Evolutionary conservation across 257 asterid genomes (phyloP).

Genomic region (Primulina eburnea): DNA sequence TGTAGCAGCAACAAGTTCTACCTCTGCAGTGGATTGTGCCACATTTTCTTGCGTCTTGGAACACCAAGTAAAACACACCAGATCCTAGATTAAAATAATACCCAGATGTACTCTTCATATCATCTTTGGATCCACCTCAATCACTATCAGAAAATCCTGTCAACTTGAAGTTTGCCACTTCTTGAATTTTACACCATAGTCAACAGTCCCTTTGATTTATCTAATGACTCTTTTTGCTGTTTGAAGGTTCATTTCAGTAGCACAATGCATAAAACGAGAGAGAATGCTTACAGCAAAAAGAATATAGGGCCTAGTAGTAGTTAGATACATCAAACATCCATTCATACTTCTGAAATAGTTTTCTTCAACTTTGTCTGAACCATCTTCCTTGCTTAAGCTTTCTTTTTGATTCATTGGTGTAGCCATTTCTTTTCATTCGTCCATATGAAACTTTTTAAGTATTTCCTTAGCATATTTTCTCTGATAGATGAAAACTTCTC

Average conservation of each 20-base stretch:
- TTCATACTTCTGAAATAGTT: conserved; percentile 6
- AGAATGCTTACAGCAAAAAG: neutral
- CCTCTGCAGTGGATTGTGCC: conserved; percentile 20
- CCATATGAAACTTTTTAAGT: conserved; percentile 10
- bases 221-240: neutral
- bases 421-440: conserved; percentile 5
- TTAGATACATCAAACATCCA: conserved; percentile 19
- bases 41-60: conserved; percentile 22
- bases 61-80: conserved; percentile 17
- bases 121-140: conserved; percentile 20
- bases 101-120: conserved; percentile 18
- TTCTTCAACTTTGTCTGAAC: neutral
- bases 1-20: conserved; percentile 9
- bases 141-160: conserved; percentile 15
- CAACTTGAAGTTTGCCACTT: neutral
- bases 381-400: conserved; percentile 4
- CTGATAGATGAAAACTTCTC: conserved; percentile 9
- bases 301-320: conserved; percentile 19
- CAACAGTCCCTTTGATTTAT: neutral
- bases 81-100: conserved; percentile 5
- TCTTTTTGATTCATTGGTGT: conserved; percentile 15
- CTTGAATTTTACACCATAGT: conserved; percentile 14
- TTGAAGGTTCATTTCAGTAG: neutral
- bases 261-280: conserved; percentile 12
- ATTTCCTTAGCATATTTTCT: conserved; percentile 14